Conservation (phyloP, 495 filamentous ascomycete genomes). For the Xylaria acuta region DNA sequence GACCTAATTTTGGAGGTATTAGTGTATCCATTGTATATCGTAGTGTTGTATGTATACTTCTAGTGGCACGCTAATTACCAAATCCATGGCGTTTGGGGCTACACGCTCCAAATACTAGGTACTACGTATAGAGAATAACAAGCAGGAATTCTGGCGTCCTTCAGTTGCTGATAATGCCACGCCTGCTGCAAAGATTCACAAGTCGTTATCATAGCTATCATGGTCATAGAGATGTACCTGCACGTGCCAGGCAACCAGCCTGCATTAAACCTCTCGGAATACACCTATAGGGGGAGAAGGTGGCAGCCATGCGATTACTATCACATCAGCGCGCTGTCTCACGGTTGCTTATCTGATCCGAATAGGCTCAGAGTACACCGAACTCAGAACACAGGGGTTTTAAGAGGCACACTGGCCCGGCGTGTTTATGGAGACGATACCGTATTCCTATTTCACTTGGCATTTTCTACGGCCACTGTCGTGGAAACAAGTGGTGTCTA, state of each 20-base stretch:
- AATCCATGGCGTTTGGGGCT: background rate
- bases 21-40: no score
- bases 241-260: background rate
- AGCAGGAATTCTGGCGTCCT: background rate
- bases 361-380: background rate
- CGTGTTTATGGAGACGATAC: background rate
- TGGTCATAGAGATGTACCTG: background rate
- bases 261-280: no score
- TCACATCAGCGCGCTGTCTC: background rate
- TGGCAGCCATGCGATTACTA: background rate
- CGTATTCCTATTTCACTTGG: background rate
- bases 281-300: no score
- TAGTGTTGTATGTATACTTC: no score
- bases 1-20: background rate
- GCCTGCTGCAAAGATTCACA: background rate
- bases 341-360: background rate
- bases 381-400: background rate
- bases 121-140: background rate
- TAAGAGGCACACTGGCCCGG: background rate
- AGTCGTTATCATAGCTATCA: background rate
- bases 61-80: background rate
- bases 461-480: background rate
- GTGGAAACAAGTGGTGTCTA: background rate
- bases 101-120: no score
- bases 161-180: background rate